Evolutionary conservation across 306 rosid genomes (phyloP).

Genomic region (Cucumis sativus): Cucumber_9930_V3 NC_026659.2:28574001-28574500

Average conservation of each 20-base stretch:
- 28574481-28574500: constrained; percentile 52
- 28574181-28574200: constrained; percentile 68
- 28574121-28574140: constrained; percentile 57
- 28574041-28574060: constrained; percentile 4
- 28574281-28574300: not conserved
- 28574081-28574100: constrained; percentile 35
- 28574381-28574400: constrained; percentile 73
- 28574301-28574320: not conserved
- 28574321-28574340: not conserved
- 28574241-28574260: not conserved
- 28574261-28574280: not conserved
- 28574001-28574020: constrained; percentile 24
- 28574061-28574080: constrained; percentile 54
- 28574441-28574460: constrained; percentile 41
- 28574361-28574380: constrained; percentile 59
- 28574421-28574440: constrained; percentile 90
- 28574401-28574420: constrained; percentile 66
- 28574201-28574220: not conserved
- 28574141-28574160: constrained; percentile 50
- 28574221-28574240: not conserved
- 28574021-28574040: not conserved
- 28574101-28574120: constrained; percentile 49
- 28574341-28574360: not conserved
- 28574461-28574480: constrained; percentile 38
- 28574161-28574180: constrained; percentile 72